Percentiles rank a stretch among this genome's conserved stretches.
phyloP scores from a whole-genome alignment of 768 basidiomycete species.

The Lentinula lateritia region DNA sequence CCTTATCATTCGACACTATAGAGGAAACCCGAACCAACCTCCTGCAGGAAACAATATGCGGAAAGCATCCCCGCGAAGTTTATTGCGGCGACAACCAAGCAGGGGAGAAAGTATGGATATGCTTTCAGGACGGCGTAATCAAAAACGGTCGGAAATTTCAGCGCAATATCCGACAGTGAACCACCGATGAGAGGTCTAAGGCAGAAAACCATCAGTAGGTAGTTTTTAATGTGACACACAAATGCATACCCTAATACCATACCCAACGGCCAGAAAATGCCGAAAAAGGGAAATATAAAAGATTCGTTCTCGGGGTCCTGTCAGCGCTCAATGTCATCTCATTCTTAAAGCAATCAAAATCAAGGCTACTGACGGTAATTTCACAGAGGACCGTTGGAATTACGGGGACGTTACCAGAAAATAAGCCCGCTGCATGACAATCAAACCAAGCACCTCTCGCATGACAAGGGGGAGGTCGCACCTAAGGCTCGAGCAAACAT shows the following conservation, averaged over 20 bases:
- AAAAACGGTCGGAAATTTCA: conserved; percentile 41
- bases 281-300: conserved; percentile 53
- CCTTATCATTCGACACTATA: background rate
- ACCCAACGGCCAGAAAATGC: conserved; percentile 55
- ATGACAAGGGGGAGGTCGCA: conserved; percentile 14
- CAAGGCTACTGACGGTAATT: conserved; percentile 49
- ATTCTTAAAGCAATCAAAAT: background rate
- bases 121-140: conserved; percentile 33
- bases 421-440: conserved; percentile 46
- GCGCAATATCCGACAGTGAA: conserved; percentile 49
- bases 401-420: conserved; percentile 60
- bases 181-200: conserved; percentile 60
- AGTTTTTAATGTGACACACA: background rate
- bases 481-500: conserved; percentile 49
- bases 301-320: conserved; percentile 38
- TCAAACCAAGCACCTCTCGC: background rate
- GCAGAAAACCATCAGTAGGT: background rate
- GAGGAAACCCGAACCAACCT: conserved; percentile 29
- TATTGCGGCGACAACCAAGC: conserved; percentile 38
- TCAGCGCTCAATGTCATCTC: background rate
- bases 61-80: conserved; percentile 34
- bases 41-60: conserved; percentile 46
- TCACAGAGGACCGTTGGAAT: conserved; percentile 61
- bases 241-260: conserved; percentile 44
- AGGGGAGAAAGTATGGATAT: conserved; percentile 62